These are phyloP conservation scores for Tulasnella calospora DNA, from an alignment of 768 basidiomycete genomes.

Conservation along the genomic window DNA sequence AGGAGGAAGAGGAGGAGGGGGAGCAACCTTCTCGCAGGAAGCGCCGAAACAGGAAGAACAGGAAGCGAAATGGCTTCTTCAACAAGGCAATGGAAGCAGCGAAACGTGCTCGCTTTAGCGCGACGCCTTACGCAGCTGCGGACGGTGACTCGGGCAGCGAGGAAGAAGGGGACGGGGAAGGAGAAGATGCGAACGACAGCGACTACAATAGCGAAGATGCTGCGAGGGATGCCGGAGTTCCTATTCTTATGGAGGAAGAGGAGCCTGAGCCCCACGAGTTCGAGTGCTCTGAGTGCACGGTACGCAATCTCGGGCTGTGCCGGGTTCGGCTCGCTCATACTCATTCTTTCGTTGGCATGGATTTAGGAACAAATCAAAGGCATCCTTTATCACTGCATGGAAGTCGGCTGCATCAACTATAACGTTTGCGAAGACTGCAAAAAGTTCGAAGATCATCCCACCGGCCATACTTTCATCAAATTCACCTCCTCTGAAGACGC, in stretches of 20 bases:
- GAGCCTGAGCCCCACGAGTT: background rate
- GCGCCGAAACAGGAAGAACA: background rate
- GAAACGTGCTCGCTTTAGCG: background rate
- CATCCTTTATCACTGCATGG: constrained; percentile 10
- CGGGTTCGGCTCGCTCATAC: background rate
- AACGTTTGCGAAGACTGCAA: constrained; percentile 8
- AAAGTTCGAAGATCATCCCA: background rate
- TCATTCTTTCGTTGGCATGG: background rate
- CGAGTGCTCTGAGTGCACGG: background rate
- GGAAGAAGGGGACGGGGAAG: background rate
- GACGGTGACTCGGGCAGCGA: background rate
- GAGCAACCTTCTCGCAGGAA: background rate
- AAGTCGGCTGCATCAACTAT: constrained; percentile 6
- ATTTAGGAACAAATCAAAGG: constrained; percentile 4
- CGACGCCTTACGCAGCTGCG: background rate
- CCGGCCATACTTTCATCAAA: background rate
- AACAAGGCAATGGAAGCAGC: background rate
- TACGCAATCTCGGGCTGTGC: background rate
- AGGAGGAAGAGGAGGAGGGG: background rate
- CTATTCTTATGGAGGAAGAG: background rate
- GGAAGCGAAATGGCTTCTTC: background rate
- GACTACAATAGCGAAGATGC: background rate
- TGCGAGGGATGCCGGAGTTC: background rate
- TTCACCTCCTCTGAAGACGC: background rate
- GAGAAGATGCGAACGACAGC: constrained; percentile 9